Percentiles rank a stretch among this genome's conserved stretches.
Conservation (phyloP, 2,329 filamentous ascomycete species). For the Colletotrichum phormii region DNA sequence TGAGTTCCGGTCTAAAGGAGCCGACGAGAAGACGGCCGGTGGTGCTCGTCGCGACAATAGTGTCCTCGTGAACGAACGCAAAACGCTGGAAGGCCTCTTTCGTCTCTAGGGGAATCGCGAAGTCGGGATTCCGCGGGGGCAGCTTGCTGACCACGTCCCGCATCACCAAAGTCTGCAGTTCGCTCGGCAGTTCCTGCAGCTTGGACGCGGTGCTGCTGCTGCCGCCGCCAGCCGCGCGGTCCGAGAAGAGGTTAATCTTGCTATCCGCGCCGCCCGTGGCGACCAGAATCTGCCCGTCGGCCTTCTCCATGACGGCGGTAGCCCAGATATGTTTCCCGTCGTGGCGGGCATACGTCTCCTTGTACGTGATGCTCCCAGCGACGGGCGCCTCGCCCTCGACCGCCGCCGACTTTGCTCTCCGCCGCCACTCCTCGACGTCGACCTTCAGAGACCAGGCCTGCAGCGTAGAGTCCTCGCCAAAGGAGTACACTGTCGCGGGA, state of each 20-base stretch:
- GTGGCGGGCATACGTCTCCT: slow-evolving; percentile 73
- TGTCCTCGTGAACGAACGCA: slow-evolving; percentile 66
- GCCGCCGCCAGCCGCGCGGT: slow-evolving; percentile 12
- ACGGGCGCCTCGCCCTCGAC: slow-evolving; percentile 21
- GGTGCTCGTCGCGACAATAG: slow-evolving; percentile 68
- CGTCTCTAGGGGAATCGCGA: slow-evolving; percentile 24
- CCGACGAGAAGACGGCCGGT: slow-evolving; percentile 69
- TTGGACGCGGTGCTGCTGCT: neutral
- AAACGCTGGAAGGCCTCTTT: slow-evolving; percentile 70
- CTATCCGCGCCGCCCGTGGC: slow-evolving; percentile 91
- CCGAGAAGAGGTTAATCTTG: slow-evolving; percentile 63
- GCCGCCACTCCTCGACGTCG: slow-evolving; percentile 36
- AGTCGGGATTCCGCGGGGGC: slow-evolving; percentile 46
- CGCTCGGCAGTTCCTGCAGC: slow-evolving; percentile 9
- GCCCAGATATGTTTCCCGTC: slow-evolving; percentile 94
- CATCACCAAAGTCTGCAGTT: slow-evolving; percentile 45
- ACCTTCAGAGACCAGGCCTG: slow-evolving; percentile 75
- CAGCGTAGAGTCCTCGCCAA: slow-evolving; percentile 85
- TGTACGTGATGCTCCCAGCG: slow-evolving; percentile 58
- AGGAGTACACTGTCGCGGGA: slow-evolving; percentile 73
- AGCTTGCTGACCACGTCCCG: slow-evolving; percentile 45
- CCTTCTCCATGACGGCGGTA: slow-evolving; percentile 57
- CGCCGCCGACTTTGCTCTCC: slow-evolving; percentile 8
- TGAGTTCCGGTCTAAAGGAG: slow-evolving; percentile 44
- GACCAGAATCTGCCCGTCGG: slow-evolving; percentile 54